Conservation (phyloP, 768 basidiomycete species). For the Jaapia argillacea region DNA sequence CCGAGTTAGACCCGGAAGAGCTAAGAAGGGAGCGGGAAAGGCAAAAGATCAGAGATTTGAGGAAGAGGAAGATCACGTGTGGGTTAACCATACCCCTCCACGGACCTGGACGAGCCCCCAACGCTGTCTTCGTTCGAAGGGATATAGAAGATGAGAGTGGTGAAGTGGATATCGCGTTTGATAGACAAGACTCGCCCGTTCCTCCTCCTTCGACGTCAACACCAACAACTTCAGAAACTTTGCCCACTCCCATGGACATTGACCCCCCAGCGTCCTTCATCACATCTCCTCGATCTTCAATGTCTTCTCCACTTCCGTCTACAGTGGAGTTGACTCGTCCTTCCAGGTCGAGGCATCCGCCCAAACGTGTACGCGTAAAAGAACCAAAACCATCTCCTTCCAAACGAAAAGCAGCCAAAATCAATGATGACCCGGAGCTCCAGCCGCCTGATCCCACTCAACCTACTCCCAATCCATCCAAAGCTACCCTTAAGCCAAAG, state of each 20-base stretch:
- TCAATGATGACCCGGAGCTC: background rate
- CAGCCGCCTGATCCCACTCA: background rate
- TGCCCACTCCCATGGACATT: background rate
- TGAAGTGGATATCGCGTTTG: constrained; percentile 41
- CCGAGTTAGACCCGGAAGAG: constrained; percentile 31
- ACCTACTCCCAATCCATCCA: background rate
- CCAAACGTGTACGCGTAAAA: background rate
- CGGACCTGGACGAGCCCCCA: constrained; percentile 3
- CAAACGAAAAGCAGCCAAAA: background rate
- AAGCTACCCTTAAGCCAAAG: constrained; percentile 24
- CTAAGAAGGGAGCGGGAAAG: constrained; percentile 33
- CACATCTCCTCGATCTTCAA: background rate
- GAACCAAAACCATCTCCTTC: background rate
- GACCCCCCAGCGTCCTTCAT: background rate
- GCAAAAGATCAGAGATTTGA: constrained; percentile 45
- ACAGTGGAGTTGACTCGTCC: background rate
- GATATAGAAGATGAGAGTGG: constrained; percentile 53
- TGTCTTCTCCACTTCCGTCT: background rate
- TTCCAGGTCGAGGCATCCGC: background rate
- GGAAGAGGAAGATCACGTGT: constrained; percentile 36
- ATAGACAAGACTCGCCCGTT: constrained; percentile 14
- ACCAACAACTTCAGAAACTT: background rate
- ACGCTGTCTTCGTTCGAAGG: constrained; percentile 41
- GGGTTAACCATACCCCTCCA: constrained; percentile 4
- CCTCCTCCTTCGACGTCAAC: too few species aligned